Percentiles rank a stretch among this genome's conserved stretches.
Evolutionary conservation across 2,329 filamentous ascomycete species (phyloP).

Genomic region (Epichloe baconii): DNA sequence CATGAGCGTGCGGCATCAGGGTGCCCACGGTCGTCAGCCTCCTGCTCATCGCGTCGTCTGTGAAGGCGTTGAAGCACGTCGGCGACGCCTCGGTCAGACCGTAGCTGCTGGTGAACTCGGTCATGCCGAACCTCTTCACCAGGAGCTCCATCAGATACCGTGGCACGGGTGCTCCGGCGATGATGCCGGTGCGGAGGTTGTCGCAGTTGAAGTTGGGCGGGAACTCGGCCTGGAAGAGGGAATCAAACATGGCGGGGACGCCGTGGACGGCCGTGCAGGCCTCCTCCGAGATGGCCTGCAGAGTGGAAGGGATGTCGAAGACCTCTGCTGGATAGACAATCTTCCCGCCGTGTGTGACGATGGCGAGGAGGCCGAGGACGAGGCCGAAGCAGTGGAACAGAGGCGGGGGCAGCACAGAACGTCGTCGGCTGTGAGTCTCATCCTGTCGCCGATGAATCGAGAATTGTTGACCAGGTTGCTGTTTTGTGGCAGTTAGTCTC

Average conservation of each 20-base stretch:
- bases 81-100: slow-evolving; percentile 68
- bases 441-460: slow-evolving; percentile 59
- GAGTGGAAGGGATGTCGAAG: slow-evolving; percentile 54
- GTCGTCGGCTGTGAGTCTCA: slow-evolving; percentile 54
- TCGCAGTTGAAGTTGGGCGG: slow-evolving; percentile 30
- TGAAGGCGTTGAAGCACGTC: slow-evolving; percentile 70
- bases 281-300: slow-evolving; percentile 54
- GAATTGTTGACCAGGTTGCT: slow-evolving; percentile 53
- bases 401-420: slow-evolving; percentile 67
- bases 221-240: slow-evolving; percentile 36
- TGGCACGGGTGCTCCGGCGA: slow-evolving; percentile 67
- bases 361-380: slow-evolving; percentile 60
- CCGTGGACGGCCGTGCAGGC: slow-evolving; percentile 65
- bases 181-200: slow-evolving; percentile 59
- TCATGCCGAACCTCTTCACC: slow-evolving; percentile 60
- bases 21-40: slow-evolving; percentile 62
- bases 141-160: slow-evolving; percentile 62
- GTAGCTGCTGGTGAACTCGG: slow-evolving; percentile 58
- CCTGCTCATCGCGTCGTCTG: slow-evolving; percentile 53
- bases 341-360: slow-evolving; percentile 61
- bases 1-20: slow-evolving; percentile 60
- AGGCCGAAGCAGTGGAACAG: slow-evolving; percentile 81
- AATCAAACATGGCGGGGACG: slow-evolving; percentile 76
- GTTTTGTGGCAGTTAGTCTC: not conserved
- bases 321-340: slow-evolving; percentile 65